Conservation (phyloP, 306 rosid genomes). For the Glycine latifolia region DNA sequence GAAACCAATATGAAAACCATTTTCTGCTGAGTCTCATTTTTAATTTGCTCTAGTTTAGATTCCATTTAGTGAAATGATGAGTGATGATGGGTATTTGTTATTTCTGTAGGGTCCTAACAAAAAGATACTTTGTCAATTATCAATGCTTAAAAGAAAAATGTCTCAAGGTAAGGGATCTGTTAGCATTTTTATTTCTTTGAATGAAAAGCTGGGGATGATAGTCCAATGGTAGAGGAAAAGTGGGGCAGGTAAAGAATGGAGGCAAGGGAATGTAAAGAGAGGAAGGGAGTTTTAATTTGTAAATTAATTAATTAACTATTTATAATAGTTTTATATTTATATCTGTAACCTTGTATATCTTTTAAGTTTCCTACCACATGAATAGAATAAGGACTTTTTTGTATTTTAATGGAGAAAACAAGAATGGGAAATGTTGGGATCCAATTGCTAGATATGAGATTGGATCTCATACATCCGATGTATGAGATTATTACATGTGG, state of each 20-base stretch:
- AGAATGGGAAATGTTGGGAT: too few species aligned
- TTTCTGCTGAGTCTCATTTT: slow-evolving; percentile 27
- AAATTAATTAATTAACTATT: too few species aligned
- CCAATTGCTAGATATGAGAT: not conserved
- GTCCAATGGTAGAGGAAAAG: slow-evolving; percentile 13
- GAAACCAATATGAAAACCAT: slow-evolving; percentile 7
- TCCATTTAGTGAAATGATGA: slow-evolving; percentile 38
- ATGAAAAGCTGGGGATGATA: slow-evolving; percentile 15
- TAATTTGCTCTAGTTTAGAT: slow-evolving; percentile 25
- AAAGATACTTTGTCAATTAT: slow-evolving; percentile 83
- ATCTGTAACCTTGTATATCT: too few species aligned
- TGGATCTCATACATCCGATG: not conserved
- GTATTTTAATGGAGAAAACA: too few species aligned
- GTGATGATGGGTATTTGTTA: slow-evolving; percentile 32
- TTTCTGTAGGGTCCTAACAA: slow-evolving; percentile 78
- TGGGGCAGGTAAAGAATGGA: slow-evolving; percentile 29
- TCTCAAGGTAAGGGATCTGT: slow-evolving; percentile 73
- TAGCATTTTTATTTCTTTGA: slow-evolving; percentile 11
- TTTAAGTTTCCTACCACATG: too few species aligned
- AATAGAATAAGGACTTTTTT: too few species aligned
- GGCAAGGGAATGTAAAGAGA: slow-evolving; percentile 25
- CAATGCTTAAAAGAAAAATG: slow-evolving; percentile 95
- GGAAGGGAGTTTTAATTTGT: not conserved
- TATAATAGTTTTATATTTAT: too few species aligned
- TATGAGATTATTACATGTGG: not conserved